Base-by-base conservation (phyloP, 2,329 filamentous ascomycete species). In the Scedosporium dehoogii region DNA sequence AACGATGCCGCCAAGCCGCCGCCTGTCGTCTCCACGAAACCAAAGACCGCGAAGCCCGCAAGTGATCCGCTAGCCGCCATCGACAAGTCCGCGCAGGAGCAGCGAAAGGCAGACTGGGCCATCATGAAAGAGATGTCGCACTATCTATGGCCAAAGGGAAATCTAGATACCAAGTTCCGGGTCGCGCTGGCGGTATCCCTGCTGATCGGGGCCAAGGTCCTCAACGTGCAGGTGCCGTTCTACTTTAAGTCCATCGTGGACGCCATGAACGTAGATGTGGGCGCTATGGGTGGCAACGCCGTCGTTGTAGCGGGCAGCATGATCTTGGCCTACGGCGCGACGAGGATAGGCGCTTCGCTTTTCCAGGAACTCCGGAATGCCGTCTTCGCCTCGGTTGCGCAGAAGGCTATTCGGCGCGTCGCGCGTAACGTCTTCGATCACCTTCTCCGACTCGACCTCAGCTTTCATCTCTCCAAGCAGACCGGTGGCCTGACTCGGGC, bases 171-270 rank as follows among this genome's bases (percentile, higher is more conserved):
- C 3, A 91, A 96, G 72, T 77, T 92, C 65, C 87, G 94, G 65
- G 94, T 99, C 41, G 85, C 89, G 10, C 77, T 96, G 58, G 92
- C 93, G n/a, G 82, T 99, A 3, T 85, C 82, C 6, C 77, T 99
- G 65, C 81, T 99, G 44, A 77, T 99, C 23, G 91, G 92, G 64
- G 91, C 92, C 72, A 99, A 99, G 81, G 85, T 96, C 58, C 80
- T 99, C 70, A 99, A 97, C 74, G 94, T 99, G 16, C 92, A 99
- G 78, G 91, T 99, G 57, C 94, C 94, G 0, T 99, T 99, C 73
- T 99, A 97, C 80, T 99, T 99, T 80, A 97, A 97, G 80, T 92
- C 79, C 74, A 97, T 99, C 66, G 91, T 99, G 51, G 96, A 99
- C 74, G 87, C 91, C 21, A 96, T 99, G 91, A 99, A 99, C 73